Base-by-base conservation (phyloP, 192 early-diverging fungal species). In the Podila minutissima region DNA sequence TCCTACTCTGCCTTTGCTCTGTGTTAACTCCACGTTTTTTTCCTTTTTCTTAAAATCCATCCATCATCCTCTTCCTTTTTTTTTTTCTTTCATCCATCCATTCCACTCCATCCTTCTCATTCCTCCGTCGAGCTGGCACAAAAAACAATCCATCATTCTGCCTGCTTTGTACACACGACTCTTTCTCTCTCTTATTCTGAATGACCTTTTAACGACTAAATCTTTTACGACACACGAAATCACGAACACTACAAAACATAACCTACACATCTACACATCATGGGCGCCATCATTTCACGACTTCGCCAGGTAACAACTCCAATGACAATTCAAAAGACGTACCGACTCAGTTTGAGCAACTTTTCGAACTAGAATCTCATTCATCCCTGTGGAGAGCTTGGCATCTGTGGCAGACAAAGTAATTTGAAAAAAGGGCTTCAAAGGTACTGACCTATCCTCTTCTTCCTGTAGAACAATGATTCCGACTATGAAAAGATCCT, bases 401-500 rank as follows among this genome's bases (percentile, higher is more conserved):
- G 41, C 15, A 2, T 15, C 38, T 9, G 38, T 41, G 5, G 38
- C 11, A 12, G 38, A 41, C 2, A 46, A 17, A 17, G 15, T 17
- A 15, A 0, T 17, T 4, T 15, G 8, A 46, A 46, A 41, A 46
- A 46, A 46, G 41, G 13, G 8, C 13, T 17, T 46, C 15, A 4
- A 46, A 46, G 41, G 15, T 4, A 46, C 41, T 46, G 3, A 46
- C 41, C 0, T 46, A 15, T 41, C 38, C 38, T 46, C 41, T 13
- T 41, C 38, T 3, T 46, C 41, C 13, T 17, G 58, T 69, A 81
- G 77, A 81, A 66, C 71, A 68, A 72, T 26, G 75, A 85, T 48
- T 82, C 82, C 64, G 74, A 85, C 66, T 85, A 83, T 71, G 84
- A 85, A 83, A 78, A 75, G 64, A 85, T 85, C 71, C 83, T 93